Evolutionary conservation across 441 rosid species (phyloP), one percentile per base, ranked within the genome.

Genomic region (Raphanus hybrid): DNA sequence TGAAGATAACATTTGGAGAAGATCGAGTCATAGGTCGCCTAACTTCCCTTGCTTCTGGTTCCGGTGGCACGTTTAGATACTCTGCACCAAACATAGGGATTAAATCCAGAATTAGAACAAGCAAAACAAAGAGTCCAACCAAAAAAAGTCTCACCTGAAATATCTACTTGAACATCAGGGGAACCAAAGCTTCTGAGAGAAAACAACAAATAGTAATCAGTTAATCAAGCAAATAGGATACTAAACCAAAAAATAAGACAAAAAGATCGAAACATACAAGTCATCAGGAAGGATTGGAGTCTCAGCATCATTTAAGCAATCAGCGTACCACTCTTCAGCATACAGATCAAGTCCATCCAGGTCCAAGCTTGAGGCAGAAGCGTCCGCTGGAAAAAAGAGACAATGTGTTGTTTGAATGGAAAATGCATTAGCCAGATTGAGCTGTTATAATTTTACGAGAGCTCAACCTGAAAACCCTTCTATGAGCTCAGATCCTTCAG

Each of bases 241-340:
- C 18, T 50, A 80, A 74, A 58, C 39, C 18, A 68, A 79, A 78
- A 35, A 63, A 15, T 39, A 63, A 68, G 81, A 41, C 9, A 29
- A 61, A 52, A 43, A 11, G 54, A 45, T 34, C 0, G 67, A 69
- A 69, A 75, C 92, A 73, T 93, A 90, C 98, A 87, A 82, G 73
- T 88, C 87, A 82, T 85, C 83, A 50, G 86, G 82, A 71, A 86
- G 65, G 39, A 54, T 75, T 58, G 82, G 78, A 84, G 86, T 85
- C 64, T 89, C 95, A 3, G 84, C 10, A 70, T 91, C 92, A 65
- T 90, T 92, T 62, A 95, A 70, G 88, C 90, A 95, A 18, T 90
- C 87, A 52, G 88, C 87, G 67, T 89, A 85, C 97, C 97, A 91
- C 34, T 83, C 81, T 76, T 90, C 97, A 81, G 89, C 84, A 59